Percentiles rank a stretch among this genome's conserved stretches.
Conservation (phyloP, 73 alveolate genomes). For the Paramecium caudatum region DNA sequence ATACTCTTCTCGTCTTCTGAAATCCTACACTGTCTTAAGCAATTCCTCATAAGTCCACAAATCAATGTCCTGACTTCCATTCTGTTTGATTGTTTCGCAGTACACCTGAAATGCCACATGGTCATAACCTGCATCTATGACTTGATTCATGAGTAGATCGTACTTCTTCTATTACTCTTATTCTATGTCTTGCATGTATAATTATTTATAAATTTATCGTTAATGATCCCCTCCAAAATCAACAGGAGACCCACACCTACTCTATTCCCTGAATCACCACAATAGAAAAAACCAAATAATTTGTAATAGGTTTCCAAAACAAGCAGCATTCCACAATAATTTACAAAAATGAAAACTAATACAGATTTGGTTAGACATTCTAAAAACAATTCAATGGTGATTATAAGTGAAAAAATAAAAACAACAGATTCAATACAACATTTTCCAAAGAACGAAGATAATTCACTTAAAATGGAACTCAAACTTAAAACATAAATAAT, state of each 20-base stretch:
- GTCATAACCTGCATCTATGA: slow-evolving; percentile 55
- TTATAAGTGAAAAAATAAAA: not conserved
- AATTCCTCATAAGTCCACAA: not conserved
- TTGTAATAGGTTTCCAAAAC: not conserved
- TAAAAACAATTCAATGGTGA: not conserved
- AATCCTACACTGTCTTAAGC: slow-evolving; percentile 22
- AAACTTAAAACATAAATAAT: not conserved
- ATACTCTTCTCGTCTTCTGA: slow-evolving; percentile 35
- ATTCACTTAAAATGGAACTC: not conserved
- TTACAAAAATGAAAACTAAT: not conserved
- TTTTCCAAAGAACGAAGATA: not conserved
- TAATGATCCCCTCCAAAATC: slow-evolving; percentile 45
- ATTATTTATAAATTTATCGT: slow-evolving; percentile 1
- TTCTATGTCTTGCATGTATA: slow-evolving; percentile 62
- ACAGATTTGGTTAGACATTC: slow-evolving; percentile 13
- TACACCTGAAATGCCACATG: slow-evolving; percentile 51
- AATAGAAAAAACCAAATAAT: not conserved
- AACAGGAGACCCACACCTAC: not conserved
- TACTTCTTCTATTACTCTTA: slow-evolving; percentile 34
- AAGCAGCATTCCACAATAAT: slow-evolving; percentile 21
- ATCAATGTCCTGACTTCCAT: not conserved
- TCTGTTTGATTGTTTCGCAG: slow-evolving; percentile 28
- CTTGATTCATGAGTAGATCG: not conserved
- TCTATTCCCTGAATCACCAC: not conserved
- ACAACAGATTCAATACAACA: not conserved